Evolutionary conservation across 2,329 filamentous ascomycete genomes (phyloP), one percentile per base, ranked within the genome.

Genomic region (Sarocladium strictum): DNA sequence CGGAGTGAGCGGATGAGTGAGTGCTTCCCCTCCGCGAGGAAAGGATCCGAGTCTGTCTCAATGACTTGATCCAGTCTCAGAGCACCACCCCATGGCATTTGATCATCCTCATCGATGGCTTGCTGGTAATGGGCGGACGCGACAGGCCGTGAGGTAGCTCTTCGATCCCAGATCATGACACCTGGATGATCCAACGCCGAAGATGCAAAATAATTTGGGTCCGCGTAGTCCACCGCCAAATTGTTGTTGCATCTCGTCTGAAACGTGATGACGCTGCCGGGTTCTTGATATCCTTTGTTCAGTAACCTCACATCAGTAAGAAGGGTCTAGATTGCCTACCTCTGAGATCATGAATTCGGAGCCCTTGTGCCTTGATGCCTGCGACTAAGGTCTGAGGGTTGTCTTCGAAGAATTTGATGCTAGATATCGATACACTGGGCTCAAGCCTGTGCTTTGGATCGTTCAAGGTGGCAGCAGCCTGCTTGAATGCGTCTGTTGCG

Each of bases 161-260:
- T 84, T 24, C 86, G 82, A 64, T 93, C 89, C 89, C 89, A 93
- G 29, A 93, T 78, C 66, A 87, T 85, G 53, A 93, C 77, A 7
- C 84, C 83, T 0, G 89, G 86, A 51, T 89, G 85, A 56, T 89
- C 87, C 12, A 89, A 73, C 2, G 86, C 86, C 14, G 88, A 90
- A 1, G 89, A 92, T 1, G 89, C 85, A 70, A 94, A 93, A 68
- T 91, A 93, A 62, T 94, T 91, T 59, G 86, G 83, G 61, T 95
- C 87, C 21, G 84, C 76, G 57, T 88, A 89, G 70, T 94, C 89
- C 57, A 94, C 89, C 15, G 88, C 81, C 54, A 94, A 67, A 59
- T 87, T 87, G 61, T 87, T 87, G 66, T 84, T 85, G 62, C 82
- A 85, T 60, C 80, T 83, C 3, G 84, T 87, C 58, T 79, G 79